Evolutionary conservation across 352 stramenopile species (phyloP).

Genomic region (Phytophthora agathidicida): DNA sequence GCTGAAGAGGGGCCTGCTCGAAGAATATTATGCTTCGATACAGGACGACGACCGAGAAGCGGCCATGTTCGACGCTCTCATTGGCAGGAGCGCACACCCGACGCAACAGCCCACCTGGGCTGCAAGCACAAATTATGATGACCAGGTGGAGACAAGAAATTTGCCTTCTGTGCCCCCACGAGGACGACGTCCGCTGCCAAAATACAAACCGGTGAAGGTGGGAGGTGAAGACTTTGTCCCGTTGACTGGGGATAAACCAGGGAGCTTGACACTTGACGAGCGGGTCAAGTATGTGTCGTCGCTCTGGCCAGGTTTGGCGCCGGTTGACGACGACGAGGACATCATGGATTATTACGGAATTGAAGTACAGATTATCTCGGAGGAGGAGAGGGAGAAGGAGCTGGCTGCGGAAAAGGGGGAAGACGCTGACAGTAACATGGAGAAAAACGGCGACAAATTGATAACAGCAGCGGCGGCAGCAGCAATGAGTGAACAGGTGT

Average conservation of each 20-base stretch:
- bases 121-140: not conserved
- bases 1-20: conserved; percentile 67
- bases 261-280: conserved; percentile 55
- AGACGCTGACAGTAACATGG: not conserved
- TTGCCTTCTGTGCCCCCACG: conserved; percentile 8
- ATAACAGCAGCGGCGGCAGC: not conserved
- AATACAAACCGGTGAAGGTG: conserved; percentile 53
- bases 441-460: not conserved
- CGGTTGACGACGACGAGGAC: conserved; percentile 68
- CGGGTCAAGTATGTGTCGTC: conserved; percentile 71
- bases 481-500: not conserved
- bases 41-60: conserved; percentile 38
- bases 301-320: conserved; percentile 68
- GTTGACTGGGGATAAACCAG: conserved; percentile 49
- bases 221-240: conserved; percentile 48
- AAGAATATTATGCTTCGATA: conserved; percentile 58
- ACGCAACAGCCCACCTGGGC: conserved; percentile 11
- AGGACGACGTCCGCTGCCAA: conserved; percentile 37
- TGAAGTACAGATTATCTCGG: conserved; percentile 74
- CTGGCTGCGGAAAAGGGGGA: conserved; percentile 17
- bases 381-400: conserved; percentile 61
- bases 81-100: conserved; percentile 26
- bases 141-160: conserved; percentile 2
- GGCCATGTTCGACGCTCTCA: conserved; percentile 42
- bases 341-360: conserved; percentile 83